phyloP scores from a whole-genome alignment of 495 filamentous ascomycete species.

The Tuber microsphaerosporum region DNA sequence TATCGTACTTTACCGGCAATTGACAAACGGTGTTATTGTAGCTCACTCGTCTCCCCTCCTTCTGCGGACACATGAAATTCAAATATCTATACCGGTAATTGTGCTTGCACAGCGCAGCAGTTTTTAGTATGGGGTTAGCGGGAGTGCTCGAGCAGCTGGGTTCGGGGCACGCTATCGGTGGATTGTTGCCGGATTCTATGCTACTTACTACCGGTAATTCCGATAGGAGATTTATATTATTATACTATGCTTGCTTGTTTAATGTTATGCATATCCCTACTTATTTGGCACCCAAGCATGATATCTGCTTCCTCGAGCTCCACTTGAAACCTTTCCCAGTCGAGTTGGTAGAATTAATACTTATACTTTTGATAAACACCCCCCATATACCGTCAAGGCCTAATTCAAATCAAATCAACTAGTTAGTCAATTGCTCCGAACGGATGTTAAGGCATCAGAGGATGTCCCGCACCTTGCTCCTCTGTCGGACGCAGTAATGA shows the following conservation, averaged over 20 bases:
- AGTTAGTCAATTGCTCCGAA: neutral
- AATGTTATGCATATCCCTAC: neutral
- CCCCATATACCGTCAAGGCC: slow-evolving; percentile 36
- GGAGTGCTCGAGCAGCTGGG: neutral
- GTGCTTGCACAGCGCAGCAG: neutral
- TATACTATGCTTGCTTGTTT: neutral
- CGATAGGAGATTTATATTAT: neutral
- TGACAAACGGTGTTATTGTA: neutral
- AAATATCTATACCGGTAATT: neutral
- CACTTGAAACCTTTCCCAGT: neutral
- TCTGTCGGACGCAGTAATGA: slow-evolving; percentile 86
- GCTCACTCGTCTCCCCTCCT: neutral
- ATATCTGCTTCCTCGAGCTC: neutral
- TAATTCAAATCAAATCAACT: slow-evolving; percentile 1
- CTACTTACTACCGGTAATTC: neutral
- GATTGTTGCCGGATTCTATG: neutral
- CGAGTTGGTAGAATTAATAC: neutral
- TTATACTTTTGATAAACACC: slow-evolving; percentile 18
- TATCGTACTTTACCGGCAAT: neutral
- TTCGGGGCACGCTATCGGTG: neutral
- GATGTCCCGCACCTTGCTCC: slow-evolving; percentile 60
- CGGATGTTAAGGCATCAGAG: neutral
- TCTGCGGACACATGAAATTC: neutral
- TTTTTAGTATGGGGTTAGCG: neutral
- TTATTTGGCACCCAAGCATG: neutral